Evolutionary conservation across 2,329 filamentous ascomycete species (phyloP), one percentile per base, ranked within the genome.

Genomic region (Calycina herbarum): DNA sequence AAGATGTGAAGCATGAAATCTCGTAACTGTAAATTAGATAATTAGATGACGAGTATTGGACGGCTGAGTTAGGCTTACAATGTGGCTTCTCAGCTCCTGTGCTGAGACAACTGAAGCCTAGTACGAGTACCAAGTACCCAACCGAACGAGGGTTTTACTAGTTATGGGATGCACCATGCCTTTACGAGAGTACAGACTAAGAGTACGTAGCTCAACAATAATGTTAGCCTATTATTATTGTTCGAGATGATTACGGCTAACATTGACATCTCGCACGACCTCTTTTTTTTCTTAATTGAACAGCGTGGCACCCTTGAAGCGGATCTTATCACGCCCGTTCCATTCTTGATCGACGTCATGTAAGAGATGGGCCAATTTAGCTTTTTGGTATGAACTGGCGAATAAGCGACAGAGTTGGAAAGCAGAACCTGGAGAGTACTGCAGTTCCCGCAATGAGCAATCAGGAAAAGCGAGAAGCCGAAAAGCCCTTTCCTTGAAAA

Each of bases 301-400:
- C 27, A 29, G 17, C 61, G 61, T 63, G 62, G 54, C 38, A 63
- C 62, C 62, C 62, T 57, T 57, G 63, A 29, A 35, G 63, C 63
- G 63, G 63, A 64, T 64, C 63, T 61, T 61, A 61, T 64, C 29
- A 33, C 15, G 61, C 57, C 64, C 64, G 61, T 66, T 63, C 61
- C 61, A 66, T 66, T 66, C 42, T 60, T 20, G 64, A 66, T 63
- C 60, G 35, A 61, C 59, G 59, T 62, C 45, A 51, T 51, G 45
- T 51, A 51, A 51, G 45, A 51, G 20, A 51, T 24, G n/a, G 45
- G 54, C 27, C 54, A 42, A 59, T 59, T 59, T 59, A 59, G 57
- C 45, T 51, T 51, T 51, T 24, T 27, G 2, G 3, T 5, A 10
- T 15, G n/a, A 3, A 15, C 20, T 51, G 45, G 20, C 45, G 10